Conservation (phyloP, 306 rosid genomes). For the Vigna angularis region DNA sequence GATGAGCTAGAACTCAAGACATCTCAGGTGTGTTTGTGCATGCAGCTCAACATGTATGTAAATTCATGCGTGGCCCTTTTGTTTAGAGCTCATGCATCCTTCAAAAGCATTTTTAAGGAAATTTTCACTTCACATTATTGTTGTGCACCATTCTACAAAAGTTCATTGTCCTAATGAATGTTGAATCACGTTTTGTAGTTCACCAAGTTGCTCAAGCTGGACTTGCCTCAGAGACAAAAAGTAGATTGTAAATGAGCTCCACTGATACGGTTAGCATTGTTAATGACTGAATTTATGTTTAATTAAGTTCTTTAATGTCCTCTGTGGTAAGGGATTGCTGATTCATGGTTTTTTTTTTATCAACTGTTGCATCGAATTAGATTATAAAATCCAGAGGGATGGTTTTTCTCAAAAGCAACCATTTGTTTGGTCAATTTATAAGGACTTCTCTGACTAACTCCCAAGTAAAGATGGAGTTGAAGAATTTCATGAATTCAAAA, state of each 20-base stretch:
- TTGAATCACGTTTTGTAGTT: conserved; percentile 57
- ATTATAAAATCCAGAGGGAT: background rate
- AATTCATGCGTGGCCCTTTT: background rate
- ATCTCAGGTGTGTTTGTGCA: conserved; percentile 70
- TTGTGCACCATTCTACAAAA: conserved; percentile 15
- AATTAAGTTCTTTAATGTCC: conserved; percentile 2
- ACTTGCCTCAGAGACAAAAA: conserved; percentile 60
- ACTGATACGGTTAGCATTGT: conserved; percentile 47
- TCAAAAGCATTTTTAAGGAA: conserved; percentile 1
- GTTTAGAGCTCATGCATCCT: background rate
- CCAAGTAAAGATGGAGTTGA: too few relatives aligned
- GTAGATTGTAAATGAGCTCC: conserved; percentile 53
- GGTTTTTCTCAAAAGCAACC: background rate
- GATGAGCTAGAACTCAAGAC: conserved; percentile 92
- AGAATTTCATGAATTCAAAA: too few relatives aligned
- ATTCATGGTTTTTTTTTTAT: conserved; percentile 9
- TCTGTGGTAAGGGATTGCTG: background rate
- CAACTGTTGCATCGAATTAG: background rate
- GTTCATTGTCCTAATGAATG: conserved; percentile 37
- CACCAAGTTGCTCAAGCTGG: conserved; percentile 85
- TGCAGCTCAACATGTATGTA: background rate
- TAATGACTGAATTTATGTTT: conserved; percentile 1
- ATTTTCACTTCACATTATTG: conserved; percentile 37
- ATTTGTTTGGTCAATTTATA: background rate
- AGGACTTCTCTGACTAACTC: too few relatives aligned